These are phyloP conservation scores for Peronospora belbahrii DNA, from an alignment of 352 stramenopile genomes.

Conservation along the genomic window DNA sequence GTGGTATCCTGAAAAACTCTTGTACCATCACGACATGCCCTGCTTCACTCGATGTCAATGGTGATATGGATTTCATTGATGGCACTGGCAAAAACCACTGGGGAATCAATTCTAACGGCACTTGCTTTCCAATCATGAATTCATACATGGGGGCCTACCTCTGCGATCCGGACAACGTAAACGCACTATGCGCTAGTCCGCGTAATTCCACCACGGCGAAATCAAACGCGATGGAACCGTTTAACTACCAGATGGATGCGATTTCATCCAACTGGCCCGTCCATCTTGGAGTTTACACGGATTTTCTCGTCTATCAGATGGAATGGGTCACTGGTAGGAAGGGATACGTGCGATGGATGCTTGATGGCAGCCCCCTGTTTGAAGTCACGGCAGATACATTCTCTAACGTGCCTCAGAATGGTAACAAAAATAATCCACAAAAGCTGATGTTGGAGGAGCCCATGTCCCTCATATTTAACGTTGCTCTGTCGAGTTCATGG, in stretches of 20 bases:
- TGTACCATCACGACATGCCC: constrained; percentile 36
- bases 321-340: constrained; percentile 34
- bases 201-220: constrained; percentile 26
- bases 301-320: constrained; percentile 39
- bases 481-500: constrained; percentile 81
- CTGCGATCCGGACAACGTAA: constrained; percentile 39
- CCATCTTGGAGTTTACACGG: constrained; percentile 58
- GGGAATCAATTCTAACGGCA: constrained; percentile 49
- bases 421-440: constrained; percentile 37
- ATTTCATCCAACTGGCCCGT: constrained; percentile 77
- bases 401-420: constrained; percentile 19
- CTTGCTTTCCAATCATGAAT: constrained; percentile 46
- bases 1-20: constrained; percentile 40
- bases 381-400: constrained; percentile 52
- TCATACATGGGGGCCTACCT: constrained; percentile 45
- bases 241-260: constrained; percentile 46
- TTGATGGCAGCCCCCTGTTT: constrained; percentile 74
- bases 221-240: constrained; percentile 41
- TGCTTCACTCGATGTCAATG: constrained; percentile 43
- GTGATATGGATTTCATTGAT: constrained; percentile 37
- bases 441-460: constrained; percentile 88
- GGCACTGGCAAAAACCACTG: constrained; percentile 30
- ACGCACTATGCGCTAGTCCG: constrained; percentile 33
- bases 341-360: constrained; percentile 34
- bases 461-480: constrained; percentile 91